A percentile compares a stretch with the other conserved stretches of the same genome.
Conservation (phyloP, 805 yeast genomes). For the Nakazawaea molendinolei region DNA sequence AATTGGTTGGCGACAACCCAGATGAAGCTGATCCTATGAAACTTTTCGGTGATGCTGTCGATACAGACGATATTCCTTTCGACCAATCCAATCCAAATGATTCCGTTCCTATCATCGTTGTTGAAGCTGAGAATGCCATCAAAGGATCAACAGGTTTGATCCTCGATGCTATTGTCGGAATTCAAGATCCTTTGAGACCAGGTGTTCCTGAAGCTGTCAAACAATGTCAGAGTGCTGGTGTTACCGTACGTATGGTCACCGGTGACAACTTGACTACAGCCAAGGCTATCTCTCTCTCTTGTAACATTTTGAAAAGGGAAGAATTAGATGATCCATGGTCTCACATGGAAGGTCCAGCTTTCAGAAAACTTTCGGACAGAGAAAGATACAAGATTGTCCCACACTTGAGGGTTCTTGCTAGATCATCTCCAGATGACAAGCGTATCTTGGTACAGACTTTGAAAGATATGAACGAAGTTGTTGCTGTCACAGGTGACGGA, state of each 20-base stretch:
- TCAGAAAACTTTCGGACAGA: conserved; percentile 55
- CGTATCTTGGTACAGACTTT: conserved; percentile 77
- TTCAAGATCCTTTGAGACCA: conserved; percentile 87
- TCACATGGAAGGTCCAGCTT: conserved; percentile 90
- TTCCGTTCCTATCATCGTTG: conserved; percentile 22
- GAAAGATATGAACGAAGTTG: conserved; percentile 80
- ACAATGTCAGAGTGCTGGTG: conserved; percentile 87
- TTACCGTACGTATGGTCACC: conserved; percentile 94
- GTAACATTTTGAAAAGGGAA: conserved; percentile 65
- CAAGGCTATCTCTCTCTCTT: conserved; percentile 77
- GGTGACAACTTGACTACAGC: conserved; percentile 95
- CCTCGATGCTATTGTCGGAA: conserved; percentile 78
- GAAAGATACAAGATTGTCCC: conserved; percentile 65
- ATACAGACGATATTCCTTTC: conserved; percentile 19
- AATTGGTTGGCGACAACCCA: conserved; percentile 27
- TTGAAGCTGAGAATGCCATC: conserved; percentile 12
- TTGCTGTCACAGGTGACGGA: conserved; percentile 99
- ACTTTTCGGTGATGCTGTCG: conserved; percentile 29
- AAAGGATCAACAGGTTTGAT: conserved; percentile 30
- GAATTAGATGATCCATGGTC: conserved; percentile 46
- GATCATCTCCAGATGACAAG: conserved; percentile 96
- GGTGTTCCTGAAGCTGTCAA: conserved; percentile 89
- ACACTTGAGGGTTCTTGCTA: conserved; percentile 73
- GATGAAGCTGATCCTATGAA: conserved; percentile 36
- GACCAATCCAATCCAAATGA: conserved; percentile 7